Conservation (phyloP, 805 yeast genomes). For the Starmerella potacharoeniae region DNA sequence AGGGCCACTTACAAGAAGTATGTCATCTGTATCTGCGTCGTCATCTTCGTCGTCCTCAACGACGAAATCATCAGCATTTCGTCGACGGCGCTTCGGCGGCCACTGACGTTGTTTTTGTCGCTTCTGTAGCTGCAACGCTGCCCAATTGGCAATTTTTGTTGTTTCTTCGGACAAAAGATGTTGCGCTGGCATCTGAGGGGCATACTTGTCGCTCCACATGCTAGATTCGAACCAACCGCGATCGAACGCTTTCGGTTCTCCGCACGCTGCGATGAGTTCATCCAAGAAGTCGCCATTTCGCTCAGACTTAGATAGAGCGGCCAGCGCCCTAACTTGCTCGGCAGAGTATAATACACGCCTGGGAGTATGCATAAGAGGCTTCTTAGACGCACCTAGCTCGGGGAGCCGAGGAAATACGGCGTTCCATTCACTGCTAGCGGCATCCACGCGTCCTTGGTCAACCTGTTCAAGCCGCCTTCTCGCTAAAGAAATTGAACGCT, state of each 20-base stretch:
- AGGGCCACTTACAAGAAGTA: conserved; percentile 48
- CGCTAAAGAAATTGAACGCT: neutral
- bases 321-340: neutral
- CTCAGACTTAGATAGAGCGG: neutral
- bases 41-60: conserved; percentile 25
- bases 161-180: conserved; percentile 7
- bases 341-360: neutral
- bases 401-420: neutral
- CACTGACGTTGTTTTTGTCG: conserved; percentile 2
- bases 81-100: conserved; percentile 1
- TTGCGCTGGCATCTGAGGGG: conserved; percentile 13
- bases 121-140: conserved; percentile 5
- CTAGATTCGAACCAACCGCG: conserved; percentile 22
- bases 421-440: neutral
- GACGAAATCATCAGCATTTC: conserved; percentile 24
- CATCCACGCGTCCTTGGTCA: neutral
- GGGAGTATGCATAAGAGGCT: neutral
- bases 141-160: conserved; percentile 10
- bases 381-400: too few species aligned
- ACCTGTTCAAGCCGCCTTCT: neutral
- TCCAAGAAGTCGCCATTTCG: neutral
- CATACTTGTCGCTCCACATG: conserved; percentile 25
- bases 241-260: conserved; percentile 20
- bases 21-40: conserved; percentile 23
- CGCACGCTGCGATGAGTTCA: neutral